These are phyloP conservation scores for Flueggea neowawraea DNA, from an alignment of 441 rosid genomes.

Conservation along the genomic window DNA sequence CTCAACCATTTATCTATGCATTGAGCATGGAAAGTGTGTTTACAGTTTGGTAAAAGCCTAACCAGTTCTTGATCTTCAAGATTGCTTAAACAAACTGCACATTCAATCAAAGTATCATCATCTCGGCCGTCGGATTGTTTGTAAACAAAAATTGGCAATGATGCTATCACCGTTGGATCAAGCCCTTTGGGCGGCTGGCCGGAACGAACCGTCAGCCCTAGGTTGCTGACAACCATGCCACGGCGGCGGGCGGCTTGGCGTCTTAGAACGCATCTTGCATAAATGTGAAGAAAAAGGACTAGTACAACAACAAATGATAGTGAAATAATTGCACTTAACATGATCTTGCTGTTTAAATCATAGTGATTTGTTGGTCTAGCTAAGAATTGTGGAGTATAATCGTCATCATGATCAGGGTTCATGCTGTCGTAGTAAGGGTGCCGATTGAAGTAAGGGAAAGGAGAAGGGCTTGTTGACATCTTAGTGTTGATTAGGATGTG, in stretches of 20 bases:
- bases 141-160: constrained; percentile 59
- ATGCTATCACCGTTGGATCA: constrained; percentile 51
- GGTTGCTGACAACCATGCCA: constrained; percentile 25
- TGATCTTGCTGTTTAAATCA: constrained; percentile 55
- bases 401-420: too few species aligned
- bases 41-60: constrained; percentile 74
- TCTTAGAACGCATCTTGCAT: constrained; percentile 62
- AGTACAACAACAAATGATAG: constrained; percentile 62
- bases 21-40: constrained; percentile 66
- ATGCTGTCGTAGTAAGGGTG: too few species aligned
- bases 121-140: constrained; percentile 24
- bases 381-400: too few species aligned
- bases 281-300: constrained; percentile 58
- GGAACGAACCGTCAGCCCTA: constrained; percentile 39
- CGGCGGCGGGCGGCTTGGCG: constrained; percentile 40
- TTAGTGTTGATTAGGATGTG: too few species aligned
- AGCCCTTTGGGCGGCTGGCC: constrained; percentile 47
- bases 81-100: constrained; percentile 74
- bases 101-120: constrained; percentile 27
- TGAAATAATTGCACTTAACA: constrained; percentile 60
- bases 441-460: too few species aligned
- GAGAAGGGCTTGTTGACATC: too few species aligned
- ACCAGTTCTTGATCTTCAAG: constrained; percentile 74
- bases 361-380: constrained; percentile 5
- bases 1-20: constrained; percentile 92